Evolutionary conservation across 257 asterid genomes (phyloP), one percentile per base, ranked within the genome.

Genomic region (Sherardia arvensis): DNA sequence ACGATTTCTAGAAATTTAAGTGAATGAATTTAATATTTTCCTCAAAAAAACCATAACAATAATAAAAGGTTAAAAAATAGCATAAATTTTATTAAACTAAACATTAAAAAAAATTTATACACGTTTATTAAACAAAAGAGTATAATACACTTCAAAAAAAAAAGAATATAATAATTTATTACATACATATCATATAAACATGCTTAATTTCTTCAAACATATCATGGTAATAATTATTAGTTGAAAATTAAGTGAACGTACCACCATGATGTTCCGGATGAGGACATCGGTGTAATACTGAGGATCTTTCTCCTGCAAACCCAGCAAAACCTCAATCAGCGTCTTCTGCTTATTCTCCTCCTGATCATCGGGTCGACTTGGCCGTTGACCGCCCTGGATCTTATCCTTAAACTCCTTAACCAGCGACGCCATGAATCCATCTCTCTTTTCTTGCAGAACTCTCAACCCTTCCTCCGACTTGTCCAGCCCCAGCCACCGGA

Each of bases 191-290:
- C n/a, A n/a, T n/a, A n/a, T n/a, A n/a, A n/a, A n/a, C n/a, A n/a
- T n/a, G n/a, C n/a, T n/a, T n/a, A n/a, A n/a, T n/a, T n/a, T n/a
- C n/a, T n/a, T n/a, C n/a, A n/a, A n/a, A n/a, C n/a, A n/a, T n/a
- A n/a, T n/a, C n/a, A n/a, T n/a, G n/a, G n/a, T 2, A 30, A 2
- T 30, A 3, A 30, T 30, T 30, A 6, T 6, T 2, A 30, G 34
- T 30, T 3, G 6, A 6, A 6, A 8, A 59, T 18, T 14, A 29
- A 25, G 58, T 45, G 58, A 59, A 3, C 54, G 7, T 34, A 78
- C 83, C 80, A 65, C 64, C 66, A 74, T 11, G 4, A 78, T 64
- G 48, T 74, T 48, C 57, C 71, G 69, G 58, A 78, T 68, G 9
- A 69, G 38, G 43, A 61, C 66, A 53, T 74, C 80, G 0, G 67